Evolutionary conservation across 805 yeast species (phyloP).

Genomic region (Monosporozyma unispora): DNA sequence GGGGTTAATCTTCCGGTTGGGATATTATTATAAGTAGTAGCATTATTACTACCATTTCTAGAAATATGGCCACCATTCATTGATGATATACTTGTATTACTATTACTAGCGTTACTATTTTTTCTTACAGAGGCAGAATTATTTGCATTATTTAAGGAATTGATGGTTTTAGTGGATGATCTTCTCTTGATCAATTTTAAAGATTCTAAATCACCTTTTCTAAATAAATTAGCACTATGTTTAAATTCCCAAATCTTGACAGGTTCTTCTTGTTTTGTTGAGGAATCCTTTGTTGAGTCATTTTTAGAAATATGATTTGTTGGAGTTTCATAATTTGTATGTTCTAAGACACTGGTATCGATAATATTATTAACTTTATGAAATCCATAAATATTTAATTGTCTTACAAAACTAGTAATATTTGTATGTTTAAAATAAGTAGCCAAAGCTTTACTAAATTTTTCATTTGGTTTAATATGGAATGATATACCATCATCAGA

Average conservation of each 20-base stretch:
- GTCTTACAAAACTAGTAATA: slow-evolving; percentile 70
- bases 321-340: neutral
- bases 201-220: slow-evolving; percentile 70
- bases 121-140: neutral
- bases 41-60: neutral
- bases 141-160: slow-evolving; percentile 2
- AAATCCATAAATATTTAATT: slow-evolving; percentile 75
- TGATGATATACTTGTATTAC: neutral
- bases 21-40: neutral
- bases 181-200: slow-evolving; percentile 72
- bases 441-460: slow-evolving; percentile 61
- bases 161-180: slow-evolving; percentile 37
- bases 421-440: slow-evolving; percentile 73
- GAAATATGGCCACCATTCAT: neutral
- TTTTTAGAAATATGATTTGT: neutral
- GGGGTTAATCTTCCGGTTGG: slow-evolving; percentile 1
- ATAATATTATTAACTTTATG: slow-evolving; percentile 45
- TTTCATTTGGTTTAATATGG: slow-evolving; percentile 75
- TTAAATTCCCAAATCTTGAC: slow-evolving; percentile 71
- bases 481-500: slow-evolving; percentile 60
- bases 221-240: slow-evolving; percentile 70
- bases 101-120: neutral
- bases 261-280: slow-evolving; percentile 4
- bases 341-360: slow-evolving; percentile 2
- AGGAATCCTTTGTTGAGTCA: neutral